These are phyloP conservation scores for Rhodocollybia butyracea DNA, from an alignment of 768 basidiomycete species.

Conservation along the genomic window DNA sequence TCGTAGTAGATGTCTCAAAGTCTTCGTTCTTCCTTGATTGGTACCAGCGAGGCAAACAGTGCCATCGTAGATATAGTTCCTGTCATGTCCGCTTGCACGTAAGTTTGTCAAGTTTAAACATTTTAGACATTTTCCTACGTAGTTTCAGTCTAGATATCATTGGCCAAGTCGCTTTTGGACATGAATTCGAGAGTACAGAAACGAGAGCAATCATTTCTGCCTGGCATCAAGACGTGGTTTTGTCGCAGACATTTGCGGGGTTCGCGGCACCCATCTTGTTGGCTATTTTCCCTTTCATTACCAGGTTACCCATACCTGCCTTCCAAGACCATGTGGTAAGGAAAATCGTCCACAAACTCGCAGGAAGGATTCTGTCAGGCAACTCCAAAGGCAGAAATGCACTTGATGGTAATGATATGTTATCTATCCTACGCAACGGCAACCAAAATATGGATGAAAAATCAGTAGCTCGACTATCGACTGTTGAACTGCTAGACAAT, in stretches of 20 bases:
- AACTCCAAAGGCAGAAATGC: constrained; percentile 13
- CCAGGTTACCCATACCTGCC: constrained; percentile 18
- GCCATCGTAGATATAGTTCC: background rate
- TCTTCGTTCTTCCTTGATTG: no score
- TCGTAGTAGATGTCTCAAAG: no score
- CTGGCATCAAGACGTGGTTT: constrained; percentile 19
- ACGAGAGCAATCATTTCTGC: no score
- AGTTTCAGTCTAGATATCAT: no score
- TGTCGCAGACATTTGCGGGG: constrained; percentile 14
- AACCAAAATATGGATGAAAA: background rate
- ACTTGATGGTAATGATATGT: constrained; percentile 24
- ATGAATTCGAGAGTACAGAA: no score
- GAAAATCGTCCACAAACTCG: no score
- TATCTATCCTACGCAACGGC: constrained; percentile 21
- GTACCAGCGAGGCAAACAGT: background rate
- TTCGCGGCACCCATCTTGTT: constrained; percentile 26
- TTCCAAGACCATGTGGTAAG: constrained; percentile 21
- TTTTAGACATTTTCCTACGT: no score
- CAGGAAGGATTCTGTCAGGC: constrained; percentile 14
- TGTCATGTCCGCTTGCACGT: no score
- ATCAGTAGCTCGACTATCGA: no score
- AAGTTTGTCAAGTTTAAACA: no score
- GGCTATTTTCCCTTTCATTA: constrained; percentile 22
- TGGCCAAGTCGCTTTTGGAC: no score
- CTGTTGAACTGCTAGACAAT: constrained; percentile 23